phyloP scores from a whole-genome alignment of 441 rosid genomes.

The Bruguiera hainesii region DNA sequence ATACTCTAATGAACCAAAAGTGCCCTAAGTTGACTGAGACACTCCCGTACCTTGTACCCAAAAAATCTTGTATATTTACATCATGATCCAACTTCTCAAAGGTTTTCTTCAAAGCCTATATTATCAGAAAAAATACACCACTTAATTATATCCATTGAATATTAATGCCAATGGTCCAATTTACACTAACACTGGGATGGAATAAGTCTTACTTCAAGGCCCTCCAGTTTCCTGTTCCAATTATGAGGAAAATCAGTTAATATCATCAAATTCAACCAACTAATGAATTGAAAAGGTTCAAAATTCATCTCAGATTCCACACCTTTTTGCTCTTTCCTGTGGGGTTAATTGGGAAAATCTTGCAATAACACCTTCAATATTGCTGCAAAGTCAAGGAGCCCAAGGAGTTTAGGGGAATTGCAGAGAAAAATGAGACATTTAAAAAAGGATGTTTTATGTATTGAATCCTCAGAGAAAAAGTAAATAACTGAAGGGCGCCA shows the following conservation, averaged over 20 bases:
- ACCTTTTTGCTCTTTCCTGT: constrained; percentile 76
- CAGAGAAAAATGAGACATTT: constrained; percentile 21
- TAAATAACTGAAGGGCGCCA: too few relatives aligned
- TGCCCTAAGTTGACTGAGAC: constrained; percentile 13
- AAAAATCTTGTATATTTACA: constrained; percentile 66
- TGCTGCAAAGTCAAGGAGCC: constrained; percentile 29
- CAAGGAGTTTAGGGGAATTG: constrained; percentile 10
- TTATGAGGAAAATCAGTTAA: constrained; percentile 19
- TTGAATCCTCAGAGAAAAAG: too few relatives aligned
- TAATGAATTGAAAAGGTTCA: constrained; percentile 2
- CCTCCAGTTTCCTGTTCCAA: constrained; percentile 72
- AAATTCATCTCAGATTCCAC: background rate
- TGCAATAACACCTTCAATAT: constrained; percentile 59
- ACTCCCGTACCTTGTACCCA: constrained; percentile 54
- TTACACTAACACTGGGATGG: background rate
- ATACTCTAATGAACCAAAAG: background rate
- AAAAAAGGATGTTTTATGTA: background rate
- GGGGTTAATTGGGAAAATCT: constrained; percentile 64
- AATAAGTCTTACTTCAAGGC: constrained; percentile 67
- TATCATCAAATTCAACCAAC: constrained; percentile 1
- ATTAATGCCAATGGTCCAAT: background rate
- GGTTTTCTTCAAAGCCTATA: constrained; percentile 71
- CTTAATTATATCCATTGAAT: background rate
- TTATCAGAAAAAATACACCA: constrained; percentile 32
- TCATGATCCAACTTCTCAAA: constrained; percentile 78